Evolutionary conservation across 139 green algal genomes (phyloP).

Genomic region (Picochlorum sp.): DNA sequence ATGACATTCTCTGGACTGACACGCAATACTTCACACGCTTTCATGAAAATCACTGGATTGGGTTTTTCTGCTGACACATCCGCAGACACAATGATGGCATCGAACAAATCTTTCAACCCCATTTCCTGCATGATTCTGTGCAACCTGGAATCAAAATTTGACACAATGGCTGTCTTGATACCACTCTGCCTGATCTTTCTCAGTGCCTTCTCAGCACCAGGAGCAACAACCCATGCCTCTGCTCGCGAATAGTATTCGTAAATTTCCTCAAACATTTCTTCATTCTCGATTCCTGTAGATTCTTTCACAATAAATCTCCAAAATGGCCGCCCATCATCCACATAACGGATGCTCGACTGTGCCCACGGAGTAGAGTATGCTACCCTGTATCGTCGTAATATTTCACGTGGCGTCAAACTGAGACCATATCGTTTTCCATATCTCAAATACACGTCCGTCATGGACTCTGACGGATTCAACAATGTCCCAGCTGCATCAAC

Average conservation of each 20-base stretch:
- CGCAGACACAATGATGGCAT: conserved; percentile 66
- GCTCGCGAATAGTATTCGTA: conserved; percentile 56
- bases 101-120: conserved; percentile 56
- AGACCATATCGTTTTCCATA: conserved; percentile 47
- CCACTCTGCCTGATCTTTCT: conserved; percentile 31
- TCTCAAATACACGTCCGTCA: conserved; percentile 52
- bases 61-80: conserved; percentile 81
- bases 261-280: conserved; percentile 41
- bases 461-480: conserved; percentile 43
- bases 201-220: conserved; percentile 48
- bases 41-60: conserved; percentile 75
- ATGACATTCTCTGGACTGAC: conserved; percentile 44
- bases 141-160: conserved; percentile 87
- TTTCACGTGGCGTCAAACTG: conserved; percentile 30
- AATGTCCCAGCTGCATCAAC: conserved; percentile 62
- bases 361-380: conserved; percentile 69
- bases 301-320: conserved; percentile 54
- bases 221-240: conserved; percentile 44
- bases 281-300: conserved; percentile 36
- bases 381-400: conserved; percentile 51
- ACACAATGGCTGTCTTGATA: conserved; percentile 63
- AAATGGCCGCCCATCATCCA: conserved; percentile 63
- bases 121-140: conserved; percentile 60
- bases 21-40: conserved; percentile 35
- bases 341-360: conserved; percentile 43